phyloP scores from a whole-genome alignment of 768 basidiomycete genomes.

The Holtermanniella nyarrowii region DNA sequence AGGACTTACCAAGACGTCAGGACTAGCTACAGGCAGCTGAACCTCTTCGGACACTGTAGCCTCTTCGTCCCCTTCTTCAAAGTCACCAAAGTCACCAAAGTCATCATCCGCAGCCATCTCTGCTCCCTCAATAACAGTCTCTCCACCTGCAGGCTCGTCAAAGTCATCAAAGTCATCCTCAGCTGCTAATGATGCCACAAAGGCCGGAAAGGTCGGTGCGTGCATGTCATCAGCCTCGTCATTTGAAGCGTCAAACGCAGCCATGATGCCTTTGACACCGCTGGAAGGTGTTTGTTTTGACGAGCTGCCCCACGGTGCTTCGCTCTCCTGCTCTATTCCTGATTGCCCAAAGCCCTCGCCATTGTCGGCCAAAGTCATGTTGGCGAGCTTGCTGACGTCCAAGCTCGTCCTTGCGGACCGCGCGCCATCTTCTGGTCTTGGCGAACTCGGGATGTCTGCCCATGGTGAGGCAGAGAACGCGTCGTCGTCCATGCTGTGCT shows the following conservation, averaged over 20 bases:
- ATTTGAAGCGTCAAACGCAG: neutral
- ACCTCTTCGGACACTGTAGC: constrained; percentile 39
- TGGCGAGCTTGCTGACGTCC: neutral
- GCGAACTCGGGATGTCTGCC: constrained; percentile 24
- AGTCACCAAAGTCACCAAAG: constrained; percentile 58
- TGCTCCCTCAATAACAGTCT: constrained; percentile 11
- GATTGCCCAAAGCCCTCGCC: too few relatives aligned
- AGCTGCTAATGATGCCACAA: neutral
- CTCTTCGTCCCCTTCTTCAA: constrained; percentile 53
- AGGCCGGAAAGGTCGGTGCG: neutral
- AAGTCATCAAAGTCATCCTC: constrained; percentile 49
- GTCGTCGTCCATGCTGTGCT: neutral
- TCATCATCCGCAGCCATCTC: constrained; percentile 34
- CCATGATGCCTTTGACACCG: neutral
- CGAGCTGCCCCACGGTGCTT: neutral
- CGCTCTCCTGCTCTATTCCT: too few relatives aligned
- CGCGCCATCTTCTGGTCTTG: neutral
- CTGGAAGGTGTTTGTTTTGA: neutral
- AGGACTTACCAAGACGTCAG: neutral
- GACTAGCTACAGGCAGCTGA: constrained; percentile 1
- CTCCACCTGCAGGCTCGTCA: constrained; percentile 45
- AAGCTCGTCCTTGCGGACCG: neutral
- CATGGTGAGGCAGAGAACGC: constrained; percentile 11
- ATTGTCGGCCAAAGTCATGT: too few relatives aligned
- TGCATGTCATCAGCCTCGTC: neutral